Conservation (phyloP, 805 yeast species). For the Saturnispora quitensis region DNA sequence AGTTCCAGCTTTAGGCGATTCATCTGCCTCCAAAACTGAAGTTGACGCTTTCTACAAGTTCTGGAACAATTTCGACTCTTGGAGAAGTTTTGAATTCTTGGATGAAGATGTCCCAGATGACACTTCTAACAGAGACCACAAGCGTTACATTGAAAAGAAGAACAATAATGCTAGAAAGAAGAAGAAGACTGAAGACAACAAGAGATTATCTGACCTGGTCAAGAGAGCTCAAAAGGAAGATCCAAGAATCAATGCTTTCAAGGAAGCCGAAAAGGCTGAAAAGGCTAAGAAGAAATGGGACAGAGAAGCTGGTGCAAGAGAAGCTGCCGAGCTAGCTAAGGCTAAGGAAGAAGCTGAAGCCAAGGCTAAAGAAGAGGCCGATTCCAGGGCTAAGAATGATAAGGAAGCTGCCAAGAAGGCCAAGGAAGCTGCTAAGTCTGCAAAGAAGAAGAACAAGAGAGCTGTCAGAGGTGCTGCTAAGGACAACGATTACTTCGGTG, state of each 20-base stretch:
- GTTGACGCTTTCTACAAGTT: constrained; percentile 84
- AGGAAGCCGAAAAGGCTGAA: constrained; percentile 89
- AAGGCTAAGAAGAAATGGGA: constrained; percentile 96
- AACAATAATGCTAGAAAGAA: constrained; percentile 94
- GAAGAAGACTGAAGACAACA: constrained; percentile 95
- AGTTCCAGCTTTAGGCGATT: constrained; percentile 71
- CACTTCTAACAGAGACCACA: constrained; percentile 97
- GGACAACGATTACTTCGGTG: constrained; percentile 80
- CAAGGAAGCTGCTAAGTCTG: constrained; percentile 94
- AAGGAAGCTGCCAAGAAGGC: constrained; percentile 64
- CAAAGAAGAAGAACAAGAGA: constrained; percentile 76
- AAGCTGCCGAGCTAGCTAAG: constrained; percentile 89
- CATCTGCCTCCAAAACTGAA: constrained; percentile 60
- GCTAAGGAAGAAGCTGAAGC: constrained; percentile 85
- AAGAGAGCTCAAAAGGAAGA: constrained; percentile 85
- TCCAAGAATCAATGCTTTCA: constrained; percentile 90
- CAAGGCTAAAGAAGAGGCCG: constrained; percentile 66
- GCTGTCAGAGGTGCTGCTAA: constrained; percentile 67
- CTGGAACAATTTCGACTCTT: constrained; percentile 92
- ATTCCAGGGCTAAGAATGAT: constrained; percentile 53
- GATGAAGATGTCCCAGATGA: constrained; percentile 99
- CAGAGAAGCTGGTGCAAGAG: constrained; percentile 93
- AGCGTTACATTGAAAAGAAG: constrained; percentile 96
- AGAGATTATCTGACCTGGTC: constrained; percentile 75
- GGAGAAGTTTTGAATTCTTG: constrained; percentile 96